Base-by-base conservation (phyloP, 1,284 basidiomycete genomes). In the Cryptococcus sp. region DNA sequence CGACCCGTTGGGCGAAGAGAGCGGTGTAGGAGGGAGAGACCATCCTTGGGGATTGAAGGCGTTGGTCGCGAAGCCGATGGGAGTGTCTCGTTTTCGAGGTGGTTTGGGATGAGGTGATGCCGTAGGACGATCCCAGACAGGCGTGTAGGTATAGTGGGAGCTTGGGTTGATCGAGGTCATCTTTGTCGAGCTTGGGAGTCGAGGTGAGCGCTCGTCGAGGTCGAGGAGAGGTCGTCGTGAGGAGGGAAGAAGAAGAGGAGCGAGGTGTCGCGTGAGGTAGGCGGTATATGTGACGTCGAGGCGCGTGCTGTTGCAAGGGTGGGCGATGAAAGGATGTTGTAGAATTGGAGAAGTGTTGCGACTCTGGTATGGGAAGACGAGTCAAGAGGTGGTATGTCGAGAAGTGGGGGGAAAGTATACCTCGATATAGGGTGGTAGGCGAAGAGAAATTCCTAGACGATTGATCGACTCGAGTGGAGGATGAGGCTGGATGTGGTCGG, bases 101-200 rank as follows among this genome's bases (percentile, higher is more conserved):
- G 44, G 35, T n/a, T 28, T 37, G 11, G 44, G 34, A 25, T 14
- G 21, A 18, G 33, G 9, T 18, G 10, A 45, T 24, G 44, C 33
- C 10, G 44, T 45, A 10, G 44, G 44, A 11, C 35, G 43, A 16
- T 28, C 43, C 43, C 43, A 44, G 6, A 31, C 14, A 7, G 28
- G 28, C 19, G 24, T 35, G 18, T 23, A 21, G 43, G 32, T 31
- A 19, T n/a, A 7, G 16, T 5, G 28, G 12, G 32, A 4, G 28
- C 5, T 35, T 7, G 19, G 10, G 22, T 10, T 19, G 35, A 7
- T 37, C 7, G 35, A 7, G 38, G 38, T 23, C 38, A 39, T 39
- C n/a, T 25, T 18, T 7, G 31, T 32, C 9, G 31, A 32, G 31
- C 31, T 32, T 32, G 31, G 9, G 31, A 32, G 9, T 9, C 16